Base-by-base conservation (phyloP, 345 rosid species). In the Brassica incana region DNA sequence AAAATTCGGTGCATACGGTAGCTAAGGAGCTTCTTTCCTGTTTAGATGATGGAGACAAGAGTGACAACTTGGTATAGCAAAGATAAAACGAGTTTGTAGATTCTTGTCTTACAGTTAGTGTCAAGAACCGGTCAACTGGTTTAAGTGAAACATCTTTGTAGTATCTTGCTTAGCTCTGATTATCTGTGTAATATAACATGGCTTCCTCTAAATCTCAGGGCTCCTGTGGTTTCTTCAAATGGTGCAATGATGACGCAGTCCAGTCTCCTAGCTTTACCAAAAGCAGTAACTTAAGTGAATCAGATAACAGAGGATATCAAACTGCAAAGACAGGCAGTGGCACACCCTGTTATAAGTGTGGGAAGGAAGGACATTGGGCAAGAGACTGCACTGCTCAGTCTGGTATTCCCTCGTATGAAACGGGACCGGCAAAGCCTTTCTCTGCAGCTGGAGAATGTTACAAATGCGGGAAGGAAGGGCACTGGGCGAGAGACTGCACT, bases 211-310 rank as follows among this genome's bases (percentile, higher is more conserved):
- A 2, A 48, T 65, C 16, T 16, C 72, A 81, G 83, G 80, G 73
- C 9, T 78, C 91, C 29, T 88, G 92, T 78, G 86, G 89, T 71
- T 88, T 83, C 88, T 88, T 88, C 81, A 88, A 88, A 81, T 87
- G 92, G 92, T 87, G 90, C 85, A 73, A 83, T 30, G 87, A 85
- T 71, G 72, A 78, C 9, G 48, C 80, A 6, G 80, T 63, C 7
- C 70, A 72, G 64, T 69, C 80, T 80, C 67, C 70, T 70, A 67
- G 48, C 70, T 70, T 63, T 30, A 25, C 45, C 56, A 76, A 80
- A 30, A 71, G 0, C 60, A 81, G 12, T 23, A 67, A 12, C 81
- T 15, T 48, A 4, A 67, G 18, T 81, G 74, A 72, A 9, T 58
- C 43, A 43, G 72, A 71, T 45, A 35, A 29, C 65, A 66, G 59